Evolutionary conservation across 2,329 filamentous ascomycete species (phyloP).

Genomic region (Westerdykella sp.): DNA sequence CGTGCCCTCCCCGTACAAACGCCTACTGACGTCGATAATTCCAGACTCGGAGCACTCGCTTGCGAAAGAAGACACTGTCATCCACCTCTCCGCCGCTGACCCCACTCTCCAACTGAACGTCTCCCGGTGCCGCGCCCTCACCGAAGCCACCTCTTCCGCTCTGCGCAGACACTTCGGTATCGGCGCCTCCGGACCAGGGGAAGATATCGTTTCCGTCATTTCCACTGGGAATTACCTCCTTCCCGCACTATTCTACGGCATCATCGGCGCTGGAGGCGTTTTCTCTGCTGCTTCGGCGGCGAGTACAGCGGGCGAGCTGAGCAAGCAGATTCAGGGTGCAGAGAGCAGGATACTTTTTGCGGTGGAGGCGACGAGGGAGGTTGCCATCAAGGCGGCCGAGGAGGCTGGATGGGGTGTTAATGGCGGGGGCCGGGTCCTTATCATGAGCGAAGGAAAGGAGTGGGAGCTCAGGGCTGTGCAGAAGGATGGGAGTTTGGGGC

Average conservation of each 20-base stretch:
- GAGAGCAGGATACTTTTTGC: constrained; percentile 41
- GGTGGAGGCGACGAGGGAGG: constrained; percentile 45
- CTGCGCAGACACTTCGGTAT: constrained; percentile 51
- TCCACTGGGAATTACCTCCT: constrained; percentile 53
- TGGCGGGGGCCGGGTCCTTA: constrained; percentile 43
- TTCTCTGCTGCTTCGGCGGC: constrained; percentile 52
- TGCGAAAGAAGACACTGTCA: constrained; percentile 44
- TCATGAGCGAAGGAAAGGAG: constrained; percentile 43
- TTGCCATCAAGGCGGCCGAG: constrained; percentile 47
- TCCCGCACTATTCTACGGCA: constrained; percentile 49
- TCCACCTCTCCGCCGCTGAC: constrained; percentile 54
- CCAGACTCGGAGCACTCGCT: constrained; percentile 25
- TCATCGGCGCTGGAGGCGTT: constrained; percentile 54
- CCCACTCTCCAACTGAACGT: constrained; percentile 52
- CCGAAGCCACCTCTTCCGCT: constrained; percentile 50
- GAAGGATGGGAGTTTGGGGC: constrained; percentile 17
- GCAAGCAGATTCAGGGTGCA: constrained; percentile 43
- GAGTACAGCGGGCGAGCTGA: constrained; percentile 48
- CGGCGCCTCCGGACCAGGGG: constrained; percentile 44
- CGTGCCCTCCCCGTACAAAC: background rate
- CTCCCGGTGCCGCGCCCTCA: constrained; percentile 43
- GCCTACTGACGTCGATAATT: background rate
- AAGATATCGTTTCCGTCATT: constrained; percentile 50
- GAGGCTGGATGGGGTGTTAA: constrained; percentile 37
- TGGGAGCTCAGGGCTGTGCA: constrained; percentile 32